These are phyloP conservation scores for Trametes cubensis DNA, from an alignment of 768 basidiomycete genomes.

Conservation along the genomic window DNA sequence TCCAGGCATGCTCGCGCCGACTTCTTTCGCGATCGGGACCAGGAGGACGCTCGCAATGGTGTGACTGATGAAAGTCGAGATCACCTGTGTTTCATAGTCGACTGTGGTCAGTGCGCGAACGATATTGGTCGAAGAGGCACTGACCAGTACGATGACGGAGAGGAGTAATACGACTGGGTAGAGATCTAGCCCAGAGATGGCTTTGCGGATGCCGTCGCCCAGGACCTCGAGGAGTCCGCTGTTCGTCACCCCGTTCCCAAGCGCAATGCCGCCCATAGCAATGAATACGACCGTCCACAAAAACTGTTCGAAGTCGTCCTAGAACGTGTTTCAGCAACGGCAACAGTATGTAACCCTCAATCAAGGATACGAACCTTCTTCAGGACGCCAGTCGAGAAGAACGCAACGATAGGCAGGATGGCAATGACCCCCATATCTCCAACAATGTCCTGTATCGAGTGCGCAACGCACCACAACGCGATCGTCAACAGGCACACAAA, in stretches of 20 bases:
- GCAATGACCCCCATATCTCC: constrained; percentile 99
- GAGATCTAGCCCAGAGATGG: constrained; percentile 63
- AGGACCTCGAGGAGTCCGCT: constrained; percentile 86
- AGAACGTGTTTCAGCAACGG: neutral
- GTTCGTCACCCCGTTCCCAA: constrained; percentile 90
- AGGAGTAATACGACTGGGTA: constrained; percentile 75
- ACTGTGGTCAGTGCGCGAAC: neutral
- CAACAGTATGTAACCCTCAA: neutral
- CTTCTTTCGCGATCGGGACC: constrained; percentile 93
- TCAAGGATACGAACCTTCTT: constrained; percentile 71
- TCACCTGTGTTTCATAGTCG: constrained; percentile 48
- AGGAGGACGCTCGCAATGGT: constrained; percentile 95
- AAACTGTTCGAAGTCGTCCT: constrained; percentile 96
- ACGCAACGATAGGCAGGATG: constrained; percentile 87
- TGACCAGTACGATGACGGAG: constrained; percentile 35
- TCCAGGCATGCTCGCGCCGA: constrained; percentile 69
- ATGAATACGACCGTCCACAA: constrained; percentile 94
- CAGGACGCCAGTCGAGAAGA: constrained; percentile 91
- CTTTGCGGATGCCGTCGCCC: constrained; percentile 58
- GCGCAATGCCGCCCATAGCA: constrained; percentile 96
- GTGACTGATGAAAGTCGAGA: constrained; percentile 97
- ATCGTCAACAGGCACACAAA: constrained; percentile 86
- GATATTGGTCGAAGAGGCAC: constrained; percentile 1
- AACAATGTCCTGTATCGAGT: constrained; percentile 69
- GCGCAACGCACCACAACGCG: constrained; percentile 85